Evolutionary conservation across 2,329 filamentous ascomycete species (phyloP), one percentile per base, ranked within the genome.

Genomic region (Ophiostoma populinum): DNA sequence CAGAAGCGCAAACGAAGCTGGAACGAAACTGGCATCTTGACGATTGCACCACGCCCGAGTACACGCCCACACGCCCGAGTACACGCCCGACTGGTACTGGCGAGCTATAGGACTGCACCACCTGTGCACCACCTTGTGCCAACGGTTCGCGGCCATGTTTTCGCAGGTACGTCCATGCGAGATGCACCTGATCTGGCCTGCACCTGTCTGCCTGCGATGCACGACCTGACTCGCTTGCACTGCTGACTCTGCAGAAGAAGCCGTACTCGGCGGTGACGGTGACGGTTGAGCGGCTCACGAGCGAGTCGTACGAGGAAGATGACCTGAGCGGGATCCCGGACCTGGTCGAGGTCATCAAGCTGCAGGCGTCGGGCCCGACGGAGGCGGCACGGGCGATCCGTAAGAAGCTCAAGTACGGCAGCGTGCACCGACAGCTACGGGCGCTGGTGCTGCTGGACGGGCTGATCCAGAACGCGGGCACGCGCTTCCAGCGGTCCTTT

Each of bases 331-430:
- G 87, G 17, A 83, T 98, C 44, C 81, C 87, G 26, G 86, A 95
- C 48, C 72, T 98, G 17, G 81, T 95, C 43, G 90, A 98, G 55
- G 83, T 90, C 38, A 81, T 98, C 52, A 79, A 80, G 45, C 73
- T 98, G 40, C 90, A 98, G 56, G 67, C 70, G 18, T 80, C 80
- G 6, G 90, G 90, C 0, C 83, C 90, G 2, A 70, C 73, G 10
- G 90, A 98, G 61, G 86, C 86, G 40, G 83, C 87, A 36, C 74
- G 90, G 50, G 86, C 90, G 32, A 70, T 98, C 47, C 75, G 90
- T 41, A 98, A 98, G 70, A 95, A 95, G 63, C 71, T 98, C 67
- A 98, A 98, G 61, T 95, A 98, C 56, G 90, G 90, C 47, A 92
- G 75, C 49, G 67, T 81, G n/a, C 87, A 95, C 55, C 78, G 85